Conservation (phyloP, 1,284 basidiomycete genomes). For the Meripilus lineatus region DNA sequence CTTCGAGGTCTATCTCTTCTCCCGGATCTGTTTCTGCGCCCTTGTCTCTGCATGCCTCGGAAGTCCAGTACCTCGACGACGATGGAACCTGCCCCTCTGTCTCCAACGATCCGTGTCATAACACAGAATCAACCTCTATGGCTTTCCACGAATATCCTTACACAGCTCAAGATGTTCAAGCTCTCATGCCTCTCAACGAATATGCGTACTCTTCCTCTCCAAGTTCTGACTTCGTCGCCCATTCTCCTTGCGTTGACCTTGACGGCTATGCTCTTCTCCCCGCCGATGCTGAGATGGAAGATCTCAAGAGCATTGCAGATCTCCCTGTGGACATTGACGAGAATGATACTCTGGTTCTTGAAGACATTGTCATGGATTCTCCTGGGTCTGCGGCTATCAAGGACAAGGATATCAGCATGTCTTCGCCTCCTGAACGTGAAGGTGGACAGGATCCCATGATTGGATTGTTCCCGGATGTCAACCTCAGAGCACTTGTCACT, state of each 20-base stretch:
- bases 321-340: neutral
- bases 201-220: conserved; percentile 15
- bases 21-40: no score
- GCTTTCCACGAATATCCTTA: neutral
- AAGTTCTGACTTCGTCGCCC: conserved; percentile 10
- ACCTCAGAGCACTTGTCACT: conserved; percentile 32
- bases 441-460: conserved; percentile 20
- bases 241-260: neutral
- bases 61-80: no score
- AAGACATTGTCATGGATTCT: conserved; percentile 1
- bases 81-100: no score
- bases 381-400: no score
- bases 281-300: neutral
- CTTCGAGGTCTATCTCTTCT: no score
- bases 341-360: neutral
- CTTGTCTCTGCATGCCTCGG: no score
- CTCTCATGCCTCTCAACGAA: conserved; percentile 11
- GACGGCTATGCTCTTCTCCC: neutral
- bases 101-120: no score
- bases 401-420: no score
- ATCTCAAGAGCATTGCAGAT: neutral
- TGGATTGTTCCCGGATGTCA: conserved; percentile 40
- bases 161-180: neutral
- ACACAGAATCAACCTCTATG: neutral
- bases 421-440: no score